Evolutionary conservation across 371 early-diverging fungal species (phyloP).

Genomic region (Mucor saturninus): DNA sequence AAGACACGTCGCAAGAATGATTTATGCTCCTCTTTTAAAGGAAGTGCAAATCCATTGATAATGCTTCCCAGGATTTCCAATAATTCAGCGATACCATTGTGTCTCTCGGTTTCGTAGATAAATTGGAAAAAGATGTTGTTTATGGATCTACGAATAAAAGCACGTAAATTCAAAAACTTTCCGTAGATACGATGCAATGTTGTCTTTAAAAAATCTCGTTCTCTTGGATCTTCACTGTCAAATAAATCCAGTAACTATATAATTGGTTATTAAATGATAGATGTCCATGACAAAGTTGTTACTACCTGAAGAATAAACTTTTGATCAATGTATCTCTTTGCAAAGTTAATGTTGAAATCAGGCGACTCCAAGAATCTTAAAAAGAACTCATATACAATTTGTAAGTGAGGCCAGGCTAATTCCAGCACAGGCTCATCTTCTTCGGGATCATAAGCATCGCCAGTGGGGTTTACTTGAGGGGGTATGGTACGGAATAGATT

Average conservation of each 20-base stretch:
- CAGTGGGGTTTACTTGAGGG: conserved; percentile 93
- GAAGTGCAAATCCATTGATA: conserved; percentile 97
- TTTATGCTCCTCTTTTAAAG: conserved; percentile 97
- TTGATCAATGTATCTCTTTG: conserved; percentile 94
- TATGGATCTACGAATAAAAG: conserved; percentile 96
- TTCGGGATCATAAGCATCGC: conserved; percentile 97
- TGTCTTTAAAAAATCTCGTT: conserved; percentile 96
- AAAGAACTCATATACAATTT: conserved; percentile 96
- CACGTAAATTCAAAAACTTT: conserved; percentile 94
- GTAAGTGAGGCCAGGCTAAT: conserved; percentile 96
- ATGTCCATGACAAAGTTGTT: too few species aligned
- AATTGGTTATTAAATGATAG: background rate
- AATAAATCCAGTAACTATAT: conserved; percentile 88
- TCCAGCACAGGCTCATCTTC: conserved; percentile 98
- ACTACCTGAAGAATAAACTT: conserved; percentile 87
- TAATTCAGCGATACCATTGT: conserved; percentile 96
- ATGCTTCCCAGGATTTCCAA: conserved; percentile 97
- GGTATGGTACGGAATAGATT: conserved; percentile 96
- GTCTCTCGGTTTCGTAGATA: conserved; percentile 94
- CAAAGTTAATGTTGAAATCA: conserved; percentile 94
- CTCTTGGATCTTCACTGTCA: conserved; percentile 97
- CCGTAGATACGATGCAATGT: conserved; percentile 97
- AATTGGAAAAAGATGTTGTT: conserved; percentile 97
- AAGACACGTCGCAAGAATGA: conserved; percentile 90
- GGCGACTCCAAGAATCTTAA: conserved; percentile 94